A percentile compares a stretch with the other conserved stretches of the same genome.
Conservation (phyloP, 306 rosid genomes). For the Herpetospermum pedunculosum region DNA sequence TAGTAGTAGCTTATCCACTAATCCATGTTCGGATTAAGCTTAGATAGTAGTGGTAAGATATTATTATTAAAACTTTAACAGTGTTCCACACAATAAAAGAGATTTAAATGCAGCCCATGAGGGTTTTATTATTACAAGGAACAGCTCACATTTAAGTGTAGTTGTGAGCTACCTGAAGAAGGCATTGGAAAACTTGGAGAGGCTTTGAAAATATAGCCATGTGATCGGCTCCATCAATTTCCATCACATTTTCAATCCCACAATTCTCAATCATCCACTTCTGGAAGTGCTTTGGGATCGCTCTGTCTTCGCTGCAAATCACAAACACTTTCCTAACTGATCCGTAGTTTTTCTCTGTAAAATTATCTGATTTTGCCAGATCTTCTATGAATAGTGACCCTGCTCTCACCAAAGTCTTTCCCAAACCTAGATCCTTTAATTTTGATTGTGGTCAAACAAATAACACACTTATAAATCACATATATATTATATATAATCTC, state of each 20-base stretch:
- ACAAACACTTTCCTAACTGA: constrained; percentile 12
- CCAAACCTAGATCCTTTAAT: constrained; percentile 3
- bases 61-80: too few relatives aligned
- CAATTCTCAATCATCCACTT: background rate
- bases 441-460: background rate
- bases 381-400: background rate
- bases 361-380: background rate
- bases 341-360: constrained; percentile 10
- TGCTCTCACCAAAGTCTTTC: background rate
- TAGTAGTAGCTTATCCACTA: too few relatives aligned
- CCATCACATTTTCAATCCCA: constrained; percentile 27
- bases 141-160: background rate
- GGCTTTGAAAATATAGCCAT: constrained; percentile 31
- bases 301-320: constrained; percentile 8
- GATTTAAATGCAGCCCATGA: too few relatives aligned
- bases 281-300: constrained; percentile 6
- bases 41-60: too few relatives aligned
- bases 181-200: constrained; percentile 15
- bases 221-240: constrained; percentile 33
- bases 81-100: too few relatives aligned
- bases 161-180: constrained; percentile 18
- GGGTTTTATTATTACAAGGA: background rate
- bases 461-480: too few relatives aligned
- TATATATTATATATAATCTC: too few relatives aligned
- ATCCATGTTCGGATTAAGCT: too few relatives aligned